Base-by-base conservation (phyloP, 2,329 filamentous ascomycete species). In the Cytospora piceicola region DNA sequence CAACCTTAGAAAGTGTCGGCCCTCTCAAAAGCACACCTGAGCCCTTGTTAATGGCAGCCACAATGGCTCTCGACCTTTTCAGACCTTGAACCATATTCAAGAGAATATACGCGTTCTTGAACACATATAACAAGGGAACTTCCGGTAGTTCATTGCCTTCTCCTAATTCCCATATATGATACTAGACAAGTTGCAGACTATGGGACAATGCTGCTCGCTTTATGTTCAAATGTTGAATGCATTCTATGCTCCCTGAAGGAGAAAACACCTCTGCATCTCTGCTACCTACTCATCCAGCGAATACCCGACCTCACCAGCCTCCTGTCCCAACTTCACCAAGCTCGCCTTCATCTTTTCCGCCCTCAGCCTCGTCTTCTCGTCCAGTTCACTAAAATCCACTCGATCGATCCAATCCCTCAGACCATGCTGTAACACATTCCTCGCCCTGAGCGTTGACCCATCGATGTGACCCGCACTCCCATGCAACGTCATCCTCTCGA, bases 351-450 rank as follows among this genome's bases (percentile, higher is more conserved):
- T 91, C 24, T 72, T 82, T 72, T 84, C 81, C 2, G 88, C 88
- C 68, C 83, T 78, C 70, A 71, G 71, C 68, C 77, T 80, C 68
- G 80, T 76, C 58, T 71, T 76, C 67, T 77, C 80, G 5, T 73
- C 75, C 66, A 87, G 71, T 22, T 68, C 75, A 49, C 77, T 78
- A 63, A 91, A 84, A 71, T 88, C 82, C 66, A 85, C 84, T 32
- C 78, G 71, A 51, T 81, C 80, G 20, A 89, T 86, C 87, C 87
- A 91, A 39, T 78, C 79, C 4, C 87, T 87, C 49, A 91, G 80
- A 1, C 87, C 89, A 76, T 92, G 89, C 80, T 92, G 89, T 71
- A 92, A 74, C 67, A 91, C 88, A 75, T 91, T 91, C 64, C 88
- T 81, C 55, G 89, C 88, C 66, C 89, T 77, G 65, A 85, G 76